Evolutionary conservation across 1,284 basidiomycete genomes (phyloP), one percentile per base, ranked within the genome.

Genomic region (Golubevia pallescens): DNA sequence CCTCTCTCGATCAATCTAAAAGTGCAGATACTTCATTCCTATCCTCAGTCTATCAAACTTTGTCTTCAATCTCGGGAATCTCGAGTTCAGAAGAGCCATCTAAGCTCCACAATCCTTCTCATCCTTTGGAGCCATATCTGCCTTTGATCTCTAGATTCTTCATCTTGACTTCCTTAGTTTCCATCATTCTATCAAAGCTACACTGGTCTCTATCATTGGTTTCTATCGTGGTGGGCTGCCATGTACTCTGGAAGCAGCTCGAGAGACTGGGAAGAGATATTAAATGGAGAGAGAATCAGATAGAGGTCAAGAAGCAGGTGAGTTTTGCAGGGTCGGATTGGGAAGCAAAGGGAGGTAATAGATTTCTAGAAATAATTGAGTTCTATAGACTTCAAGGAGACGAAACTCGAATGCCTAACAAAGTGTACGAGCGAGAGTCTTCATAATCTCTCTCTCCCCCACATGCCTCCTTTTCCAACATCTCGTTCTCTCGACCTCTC

Each of bases 121-220:
- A 67, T 28, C 65, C 65, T 19, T 70, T 73, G 53, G 67, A 65
- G 42, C 69, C 68, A 8, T 73, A 75, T 16, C 70, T 74, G 14
- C 68, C 70, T 19, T 60, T 68, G 60, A 74, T 69, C 56, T 68
- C 77, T 64, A 58, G 64, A 19, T 76, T 73, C 69, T 73, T 76
- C 53, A 69, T 64, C 7, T 69, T 66, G 6, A 78, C 76, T 16
- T 56, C 71, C 20, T n/a, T 73, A 1, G 67, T 68, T 7, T 60
- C 66, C 7, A 64, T 74, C n/a, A 3, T 70, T 7, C 51, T 76
- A 21, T 66, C 70, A 6, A 62, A 61, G 42, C 63, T 70, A 58
- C 71, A 73, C 60, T 60, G 65, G 53, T 21, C 71, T 2, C 61
- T 69, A 1, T 66, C 69, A 19, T 51, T 67, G 7, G 13, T 73